Conservation (phyloP, 345 rosid genomes). For the Sisymbrium irio region DNA sequence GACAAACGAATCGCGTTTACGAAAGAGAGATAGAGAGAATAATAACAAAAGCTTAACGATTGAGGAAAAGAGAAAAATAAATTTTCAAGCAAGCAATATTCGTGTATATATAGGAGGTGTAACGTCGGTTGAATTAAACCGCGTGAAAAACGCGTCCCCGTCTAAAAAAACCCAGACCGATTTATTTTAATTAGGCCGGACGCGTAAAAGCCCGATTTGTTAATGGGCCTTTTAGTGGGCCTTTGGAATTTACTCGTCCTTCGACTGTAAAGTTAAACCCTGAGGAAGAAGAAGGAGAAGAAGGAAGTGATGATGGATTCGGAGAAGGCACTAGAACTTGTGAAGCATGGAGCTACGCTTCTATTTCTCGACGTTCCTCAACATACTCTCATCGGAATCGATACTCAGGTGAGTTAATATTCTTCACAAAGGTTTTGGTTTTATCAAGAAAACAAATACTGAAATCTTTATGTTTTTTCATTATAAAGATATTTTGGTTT, state of each 20-base stretch:
- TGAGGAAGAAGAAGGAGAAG: neutral
- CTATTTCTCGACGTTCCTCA: conserved; percentile 91
- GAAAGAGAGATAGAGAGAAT: conserved; percentile 7
- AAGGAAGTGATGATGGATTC: conserved; percentile 50
- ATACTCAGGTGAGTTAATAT: conserved; percentile 58
- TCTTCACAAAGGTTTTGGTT: no score
- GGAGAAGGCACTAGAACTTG: conserved; percentile 72
- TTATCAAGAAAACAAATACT: neutral
- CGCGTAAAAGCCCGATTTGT: no score
- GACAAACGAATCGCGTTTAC: no score
- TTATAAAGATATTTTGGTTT: neutral
- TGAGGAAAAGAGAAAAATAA: neutral
- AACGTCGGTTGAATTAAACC: conserved; percentile 25
- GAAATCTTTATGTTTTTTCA: neutral
- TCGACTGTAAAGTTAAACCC: no score
- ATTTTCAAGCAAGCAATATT: fast-evolving
- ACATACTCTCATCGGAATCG: conserved; percentile 72
- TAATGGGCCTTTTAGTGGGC: neutral
- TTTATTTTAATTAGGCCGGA: no score
- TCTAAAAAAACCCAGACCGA: neutral
- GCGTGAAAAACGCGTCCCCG: conserved; percentile 14
- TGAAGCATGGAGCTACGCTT: conserved; percentile 68
- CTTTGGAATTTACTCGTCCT: conserved; percentile 13
- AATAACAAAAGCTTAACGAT: neutral
- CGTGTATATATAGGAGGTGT: neutral